phyloP scores from a whole-genome alignment of 345 rosid genomes.

The Syzygium jambos region DNA sequence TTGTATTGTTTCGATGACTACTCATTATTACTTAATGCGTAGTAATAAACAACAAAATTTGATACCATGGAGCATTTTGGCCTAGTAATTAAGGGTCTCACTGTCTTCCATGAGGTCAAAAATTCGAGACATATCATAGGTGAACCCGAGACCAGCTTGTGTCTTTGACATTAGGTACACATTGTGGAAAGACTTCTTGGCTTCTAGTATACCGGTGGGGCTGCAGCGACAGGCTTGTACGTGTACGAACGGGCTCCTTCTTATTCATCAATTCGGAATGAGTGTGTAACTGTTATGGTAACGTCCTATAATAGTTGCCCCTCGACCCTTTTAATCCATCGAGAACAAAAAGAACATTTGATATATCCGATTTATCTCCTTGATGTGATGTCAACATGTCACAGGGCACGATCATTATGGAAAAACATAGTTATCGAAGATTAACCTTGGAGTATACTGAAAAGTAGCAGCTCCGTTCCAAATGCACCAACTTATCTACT shows the following conservation, averaged over 20 bases:
- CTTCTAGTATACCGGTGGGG: neutral
- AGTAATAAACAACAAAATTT: neutral
- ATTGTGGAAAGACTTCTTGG: neutral
- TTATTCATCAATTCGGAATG: no score
- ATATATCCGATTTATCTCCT: neutral
- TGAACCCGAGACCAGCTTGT: neutral
- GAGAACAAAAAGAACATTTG: neutral
- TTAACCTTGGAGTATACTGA: neutral
- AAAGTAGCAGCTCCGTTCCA: neutral
- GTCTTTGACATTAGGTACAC: neutral
- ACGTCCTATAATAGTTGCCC: accelerated
- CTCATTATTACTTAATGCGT: neutral
- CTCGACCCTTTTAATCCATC: neutral
- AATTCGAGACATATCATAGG: neutral
- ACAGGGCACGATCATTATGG: neutral
- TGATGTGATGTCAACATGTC: neutral
- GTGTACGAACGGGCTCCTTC: neutral
- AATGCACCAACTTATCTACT: neutral
- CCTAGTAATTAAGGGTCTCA: neutral
- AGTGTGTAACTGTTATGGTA: neutral
- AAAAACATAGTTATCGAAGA: neutral
- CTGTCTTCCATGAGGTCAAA: neutral
- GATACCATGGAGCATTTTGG: neutral
- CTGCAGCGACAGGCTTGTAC: neutral
- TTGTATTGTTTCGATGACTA: neutral